Evolutionary conservation across 139 green algal genomes (phyloP), one percentile per base, ranked within the genome.

Genomic region (Eudorina sp.): DNA sequence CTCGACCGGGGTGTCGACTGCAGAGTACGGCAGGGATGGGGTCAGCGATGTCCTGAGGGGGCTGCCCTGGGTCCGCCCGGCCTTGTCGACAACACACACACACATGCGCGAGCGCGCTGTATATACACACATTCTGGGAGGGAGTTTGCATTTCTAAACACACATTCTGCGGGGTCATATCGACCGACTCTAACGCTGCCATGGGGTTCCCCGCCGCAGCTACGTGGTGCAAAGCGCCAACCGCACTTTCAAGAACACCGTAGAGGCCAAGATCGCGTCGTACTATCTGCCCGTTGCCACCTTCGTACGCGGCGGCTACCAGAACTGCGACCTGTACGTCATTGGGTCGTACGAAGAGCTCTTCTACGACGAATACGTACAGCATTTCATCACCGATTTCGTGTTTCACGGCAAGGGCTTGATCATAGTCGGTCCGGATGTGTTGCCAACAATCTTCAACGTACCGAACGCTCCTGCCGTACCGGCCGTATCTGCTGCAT

Each of bases 241-340:
- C n/a, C n/a, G 19, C 21, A 34, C 14, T 31, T 83, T 83, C 76
- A 29, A 68, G 31, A 83, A 40, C 16, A 25, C 53, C 31, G 21
- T 25, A 2, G 48, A 83, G 36, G 76, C 76, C 9, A 21, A 48
- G 0, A 51, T 83, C 4, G 2, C 31, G 31, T 45, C 31, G 31
- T 51, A 48, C 19, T 48, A 53, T 19, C 53, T 83, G 36, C 4
- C 51, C 5, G 1, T 69, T 3, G 19, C 51, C 8, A 70, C 76
- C 46, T 83, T 83, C 51, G 18, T 83, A 9, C 16, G 23, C 9
- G 76, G 51, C 18, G 76, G 76, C 31, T 34, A 68, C 76, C 11
- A 51, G 11, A 83, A 83, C 51, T 81, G 76, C 31, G 76, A 83
- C 46, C 34, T 83, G 75, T 83, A 83, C 75, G 48, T 83, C 11